These are phyloP conservation scores for Ustilago trichophora DNA, from an alignment of 1,284 basidiomycete species.

Conservation along the genomic window DNA sequence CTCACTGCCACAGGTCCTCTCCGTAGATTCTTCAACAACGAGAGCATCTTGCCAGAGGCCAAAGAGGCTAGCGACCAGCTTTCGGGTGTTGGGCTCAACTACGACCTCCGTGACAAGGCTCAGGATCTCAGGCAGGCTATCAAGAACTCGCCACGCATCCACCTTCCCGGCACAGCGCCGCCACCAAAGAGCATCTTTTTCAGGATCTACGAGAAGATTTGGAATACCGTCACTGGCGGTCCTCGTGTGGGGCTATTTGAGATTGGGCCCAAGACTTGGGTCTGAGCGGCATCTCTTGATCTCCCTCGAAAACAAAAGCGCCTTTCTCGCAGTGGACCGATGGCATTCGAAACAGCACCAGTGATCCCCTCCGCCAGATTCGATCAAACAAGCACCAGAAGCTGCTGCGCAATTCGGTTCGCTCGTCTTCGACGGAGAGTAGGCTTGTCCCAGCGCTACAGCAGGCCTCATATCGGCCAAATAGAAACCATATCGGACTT, in stretches of 20 bases:
- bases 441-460: too few relatives aligned
- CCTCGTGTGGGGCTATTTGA: constrained; percentile 28
- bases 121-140: constrained; percentile 7
- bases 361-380: not conserved
- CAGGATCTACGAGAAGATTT: constrained; percentile 15
- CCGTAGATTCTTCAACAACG: constrained; percentile 38
- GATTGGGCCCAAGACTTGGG: constrained; percentile 28
- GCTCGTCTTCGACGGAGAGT: too few relatives aligned
- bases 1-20: constrained; percentile 22
- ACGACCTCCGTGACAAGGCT: constrained; percentile 6
- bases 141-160: constrained; percentile 17
- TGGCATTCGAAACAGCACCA: too few relatives aligned
- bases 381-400: not conserved
- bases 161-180: constrained; percentile 5
- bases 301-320: not conserved
- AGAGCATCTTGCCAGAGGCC: constrained; percentile 25
- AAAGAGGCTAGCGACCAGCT: constrained; percentile 8
- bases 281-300: not conserved
- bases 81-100: constrained; percentile 25
- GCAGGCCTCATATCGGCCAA: too few relatives aligned
- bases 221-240: constrained; percentile 12
- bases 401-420: too few relatives aligned
- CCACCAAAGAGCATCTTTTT: constrained; percentile 34
- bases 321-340: too few relatives aligned
- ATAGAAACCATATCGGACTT: too few relatives aligned